Conservation (phyloP, 2,329 filamentous ascomycete species). For the Colletotrichum sublineola region DNA sequence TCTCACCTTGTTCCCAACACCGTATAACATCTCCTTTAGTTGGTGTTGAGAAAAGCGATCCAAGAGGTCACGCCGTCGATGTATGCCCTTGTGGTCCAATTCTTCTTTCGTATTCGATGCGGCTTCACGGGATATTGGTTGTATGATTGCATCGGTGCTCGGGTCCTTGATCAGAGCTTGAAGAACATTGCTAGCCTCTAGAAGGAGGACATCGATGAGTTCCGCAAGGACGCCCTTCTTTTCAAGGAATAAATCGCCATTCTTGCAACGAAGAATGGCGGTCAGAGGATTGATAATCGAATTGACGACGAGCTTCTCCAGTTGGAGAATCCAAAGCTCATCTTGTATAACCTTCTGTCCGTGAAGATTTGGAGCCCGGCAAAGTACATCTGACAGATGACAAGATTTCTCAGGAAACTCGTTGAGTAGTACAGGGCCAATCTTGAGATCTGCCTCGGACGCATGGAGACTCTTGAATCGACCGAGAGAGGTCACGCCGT, state of each 20-base stretch:
- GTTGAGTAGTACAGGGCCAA: slow-evolving; percentile 62
- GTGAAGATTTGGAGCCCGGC: slow-evolving; percentile 58
- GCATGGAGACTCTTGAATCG: slow-evolving; percentile 67
- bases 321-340: slow-evolving; percentile 72
- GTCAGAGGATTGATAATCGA: slow-evolving; percentile 88
- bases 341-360: slow-evolving; percentile 55
- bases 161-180: slow-evolving; percentile 73
- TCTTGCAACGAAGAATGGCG: slow-evolving; percentile 79
- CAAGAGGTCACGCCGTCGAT: slow-evolving; percentile 38
- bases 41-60: slow-evolving; percentile 59
- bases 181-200: slow-evolving; percentile 82
- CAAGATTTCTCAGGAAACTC: slow-evolving; percentile 36
- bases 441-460: slow-evolving; percentile 60
- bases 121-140: neutral
- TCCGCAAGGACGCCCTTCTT: slow-evolving; percentile 62
- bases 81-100: slow-evolving; percentile 11
- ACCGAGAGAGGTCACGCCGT: slow-evolving; percentile 66
- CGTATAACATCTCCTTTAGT: slow-evolving; percentile 61
- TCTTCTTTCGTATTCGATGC: no score
- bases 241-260: slow-evolving; percentile 80
- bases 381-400: slow-evolving; percentile 60
- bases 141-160: slow-evolving; percentile 56
- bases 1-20: slow-evolving; percentile 61
- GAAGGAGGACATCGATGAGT: slow-evolving; percentile 77
- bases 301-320: slow-evolving; percentile 89